Conservation (phyloP, 2,329 filamentous ascomycete species). For the Xylaria sp. region DNA sequence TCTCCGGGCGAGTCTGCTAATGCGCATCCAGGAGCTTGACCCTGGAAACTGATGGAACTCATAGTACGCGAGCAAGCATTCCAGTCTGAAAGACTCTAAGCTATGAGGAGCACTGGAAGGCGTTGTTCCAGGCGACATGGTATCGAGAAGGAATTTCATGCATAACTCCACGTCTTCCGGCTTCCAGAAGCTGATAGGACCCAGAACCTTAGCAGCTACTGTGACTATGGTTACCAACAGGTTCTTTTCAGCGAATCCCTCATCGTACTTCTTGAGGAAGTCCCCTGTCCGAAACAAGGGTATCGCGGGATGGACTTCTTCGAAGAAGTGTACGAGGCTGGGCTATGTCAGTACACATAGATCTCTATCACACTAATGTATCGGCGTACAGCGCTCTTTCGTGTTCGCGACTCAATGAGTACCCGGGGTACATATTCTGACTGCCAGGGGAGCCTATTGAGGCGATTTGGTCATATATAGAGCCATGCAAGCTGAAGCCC, state of each 20-base stretch:
- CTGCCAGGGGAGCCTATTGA: background rate
- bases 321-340: slow-evolving; percentile 47
- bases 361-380: background rate
- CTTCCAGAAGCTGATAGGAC: slow-evolving; percentile 41
- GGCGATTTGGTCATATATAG: slow-evolving; percentile 22
- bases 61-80: slow-evolving; percentile 52
- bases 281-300: slow-evolving; percentile 46
- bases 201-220: slow-evolving; percentile 47
- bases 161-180: slow-evolving; percentile 42
- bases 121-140: slow-evolving; percentile 33
- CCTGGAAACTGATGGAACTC: slow-evolving; percentile 53
- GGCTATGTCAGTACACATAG: slow-evolving; percentile 7
- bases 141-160: slow-evolving; percentile 41
- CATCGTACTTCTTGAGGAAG: slow-evolving; percentile 46
- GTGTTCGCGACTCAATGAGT: slow-evolving; percentile 37
- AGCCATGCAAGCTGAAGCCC: slow-evolving; percentile 26
- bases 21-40: slow-evolving; percentile 49
- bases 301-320: slow-evolving; percentile 48
- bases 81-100: slow-evolving; percentile 49
- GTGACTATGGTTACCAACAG: slow-evolving; percentile 46
- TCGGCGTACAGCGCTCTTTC: slow-evolving; percentile 42
- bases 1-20: slow-evolving; percentile 50
- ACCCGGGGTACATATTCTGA: slow-evolving; percentile 37
- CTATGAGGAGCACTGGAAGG: slow-evolving; percentile 21
- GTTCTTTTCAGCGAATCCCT: slow-evolving; percentile 38